phyloP scores from a whole-genome alignment of 176 grass and related monocot genomes.

The Puya raimondii region DNA sequence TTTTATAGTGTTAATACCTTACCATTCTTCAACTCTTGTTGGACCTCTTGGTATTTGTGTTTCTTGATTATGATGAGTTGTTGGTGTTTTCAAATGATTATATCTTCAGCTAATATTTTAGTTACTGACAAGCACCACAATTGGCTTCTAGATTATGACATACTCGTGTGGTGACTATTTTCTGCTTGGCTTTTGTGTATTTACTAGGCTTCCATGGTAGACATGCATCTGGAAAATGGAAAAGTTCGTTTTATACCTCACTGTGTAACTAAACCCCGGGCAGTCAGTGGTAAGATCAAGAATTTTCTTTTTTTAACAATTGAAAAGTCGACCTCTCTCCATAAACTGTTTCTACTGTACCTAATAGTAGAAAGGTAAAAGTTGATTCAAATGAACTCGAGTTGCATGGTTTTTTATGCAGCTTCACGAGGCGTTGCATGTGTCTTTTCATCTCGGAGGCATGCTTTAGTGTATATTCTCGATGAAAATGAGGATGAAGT shows the following conservation, averaged over 20 bases:
- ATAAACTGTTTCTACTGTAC: too few relatives aligned
- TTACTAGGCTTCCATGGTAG: constrained; percentile 20
- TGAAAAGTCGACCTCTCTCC: not conserved
- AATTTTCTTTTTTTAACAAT: constrained; percentile 14
- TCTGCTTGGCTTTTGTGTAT: not conserved
- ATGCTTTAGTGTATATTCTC: constrained; percentile 90
- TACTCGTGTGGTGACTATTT: not conserved
- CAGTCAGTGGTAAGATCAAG: constrained; percentile 68
- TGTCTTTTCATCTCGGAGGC: constrained; percentile 57
- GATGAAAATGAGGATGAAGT: constrained; percentile 66
- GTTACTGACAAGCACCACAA: too few relatives aligned
- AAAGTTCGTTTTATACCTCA: constrained; percentile 80
- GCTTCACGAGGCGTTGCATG: constrained; percentile 84
- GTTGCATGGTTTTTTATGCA: constrained; percentile 24
- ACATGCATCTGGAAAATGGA: constrained; percentile 41
- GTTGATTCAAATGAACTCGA: not conserved
- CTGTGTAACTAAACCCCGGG: constrained; percentile 47
- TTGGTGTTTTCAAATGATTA: too few relatives aligned
- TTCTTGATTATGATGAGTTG: too few relatives aligned
- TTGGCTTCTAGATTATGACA: not conserved
- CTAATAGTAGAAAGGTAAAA: too few relatives aligned
- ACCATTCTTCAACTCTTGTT: too few relatives aligned
- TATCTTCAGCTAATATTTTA: too few relatives aligned
- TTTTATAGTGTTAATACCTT: too few relatives aligned
- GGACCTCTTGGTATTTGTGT: too few relatives aligned